phyloP scores from a whole-genome alignment of 129 eudicot species.

The Artemisia argyi region DNA sequence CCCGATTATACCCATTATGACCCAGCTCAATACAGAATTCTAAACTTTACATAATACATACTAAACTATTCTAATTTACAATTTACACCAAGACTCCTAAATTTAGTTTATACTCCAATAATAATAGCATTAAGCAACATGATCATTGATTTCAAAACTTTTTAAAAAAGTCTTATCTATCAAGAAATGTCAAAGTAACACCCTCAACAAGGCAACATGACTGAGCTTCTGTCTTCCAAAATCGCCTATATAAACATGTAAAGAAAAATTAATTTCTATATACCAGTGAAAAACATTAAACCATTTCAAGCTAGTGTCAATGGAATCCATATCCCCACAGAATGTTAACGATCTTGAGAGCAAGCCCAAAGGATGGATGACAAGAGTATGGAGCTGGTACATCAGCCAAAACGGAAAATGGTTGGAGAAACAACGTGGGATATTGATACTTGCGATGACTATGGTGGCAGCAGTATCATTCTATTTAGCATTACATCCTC shows the following conservation, averaged over 20 bases:
- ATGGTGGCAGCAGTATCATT: constrained; percentile 23
- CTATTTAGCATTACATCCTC: constrained; percentile 32
- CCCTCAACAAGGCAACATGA: background rate
- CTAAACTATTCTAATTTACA: too few relatives aligned
- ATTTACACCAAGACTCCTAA: too few relatives aligned
- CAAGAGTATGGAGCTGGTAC: constrained; percentile 25
- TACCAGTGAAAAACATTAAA: constrained; percentile 1
- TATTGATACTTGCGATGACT: constrained; percentile 17
- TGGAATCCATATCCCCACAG: background rate
- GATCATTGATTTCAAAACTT: constrained; percentile 19
- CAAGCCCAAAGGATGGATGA: constrained; percentile 3
- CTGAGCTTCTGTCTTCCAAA: background rate
- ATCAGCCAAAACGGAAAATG: constrained; percentile 20
- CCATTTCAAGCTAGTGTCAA: background rate
- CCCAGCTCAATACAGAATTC: too few relatives aligned
- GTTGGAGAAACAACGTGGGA: constrained; percentile 39
- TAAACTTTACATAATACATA: too few relatives aligned
- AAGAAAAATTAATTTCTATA: background rate
- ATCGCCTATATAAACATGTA: background rate
- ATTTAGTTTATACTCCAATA: too few relatives aligned
- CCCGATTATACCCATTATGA: too few relatives aligned
- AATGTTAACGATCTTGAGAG: background rate
- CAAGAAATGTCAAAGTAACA: constrained; percentile 21
- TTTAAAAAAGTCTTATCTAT: background rate
- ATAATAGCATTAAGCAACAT: constrained; percentile 5